These are phyloP conservation scores for Phytophthora colocasiae DNA, from an alignment of 352 stramenopile species.

Conservation along the genomic window DNA sequence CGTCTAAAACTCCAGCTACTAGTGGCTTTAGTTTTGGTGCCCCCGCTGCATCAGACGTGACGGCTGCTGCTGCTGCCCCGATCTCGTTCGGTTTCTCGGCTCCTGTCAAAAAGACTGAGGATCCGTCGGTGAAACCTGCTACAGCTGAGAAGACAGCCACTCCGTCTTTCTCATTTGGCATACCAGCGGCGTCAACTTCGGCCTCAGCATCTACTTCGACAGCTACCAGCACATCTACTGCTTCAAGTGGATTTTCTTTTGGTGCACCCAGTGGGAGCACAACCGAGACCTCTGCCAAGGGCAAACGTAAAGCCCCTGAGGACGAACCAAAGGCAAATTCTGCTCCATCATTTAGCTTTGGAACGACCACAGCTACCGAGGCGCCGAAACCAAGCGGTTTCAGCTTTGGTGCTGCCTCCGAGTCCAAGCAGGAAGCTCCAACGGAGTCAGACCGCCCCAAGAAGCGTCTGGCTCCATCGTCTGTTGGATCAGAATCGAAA, in stretches of 20 bases:
- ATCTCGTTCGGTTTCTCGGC: conserved; percentile 45
- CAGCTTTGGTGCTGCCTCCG: conserved; percentile 35
- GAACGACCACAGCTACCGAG: conserved; percentile 11
- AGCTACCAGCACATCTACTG: not conserved
- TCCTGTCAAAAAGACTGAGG: conserved; percentile 25
- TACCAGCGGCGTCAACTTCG: conserved; percentile 8
- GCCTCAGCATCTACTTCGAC: not conserved
- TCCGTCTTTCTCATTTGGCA: conserved; percentile 46
- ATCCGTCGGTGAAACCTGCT: conserved; percentile 16
- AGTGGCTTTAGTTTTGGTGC: conserved; percentile 26
- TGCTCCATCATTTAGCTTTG: conserved; percentile 35
- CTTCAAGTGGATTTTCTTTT: conserved; percentile 34
- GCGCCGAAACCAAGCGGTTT: conserved; percentile 25
- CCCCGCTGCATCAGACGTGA: conserved; percentile 1
- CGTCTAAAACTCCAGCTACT: conserved; percentile 8
- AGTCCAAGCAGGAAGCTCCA: conserved; percentile 12
- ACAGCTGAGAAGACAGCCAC: conserved; percentile 13
- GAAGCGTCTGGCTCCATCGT: conserved; percentile 34
- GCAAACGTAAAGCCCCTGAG: conserved; percentile 36
- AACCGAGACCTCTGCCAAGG: conserved; percentile 17
- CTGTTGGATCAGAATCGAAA: conserved; percentile 32
- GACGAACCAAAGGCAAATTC: conserved; percentile 15
- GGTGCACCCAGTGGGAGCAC: conserved; percentile 13
- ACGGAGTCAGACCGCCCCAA: conserved; percentile 35
- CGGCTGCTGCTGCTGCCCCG: conserved; percentile 11